Evolutionary conservation across 2,329 filamentous ascomycete genomes (phyloP), one percentile per base, ranked within the genome.

Genomic region (Fusarium dlaminii): DNA sequence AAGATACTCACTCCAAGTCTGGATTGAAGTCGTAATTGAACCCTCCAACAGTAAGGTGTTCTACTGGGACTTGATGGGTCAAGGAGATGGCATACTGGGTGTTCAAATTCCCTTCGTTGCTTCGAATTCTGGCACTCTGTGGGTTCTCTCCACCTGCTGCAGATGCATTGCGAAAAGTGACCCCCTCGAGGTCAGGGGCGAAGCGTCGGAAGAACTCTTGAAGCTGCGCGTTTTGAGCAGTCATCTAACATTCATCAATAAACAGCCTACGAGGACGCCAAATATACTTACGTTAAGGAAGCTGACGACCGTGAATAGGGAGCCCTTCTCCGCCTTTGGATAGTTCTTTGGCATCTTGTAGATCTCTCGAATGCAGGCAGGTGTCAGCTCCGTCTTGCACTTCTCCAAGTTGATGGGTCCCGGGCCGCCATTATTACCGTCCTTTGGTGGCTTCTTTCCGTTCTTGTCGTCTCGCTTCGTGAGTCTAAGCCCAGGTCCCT

Each of bases 241-340:
- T 86, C 81, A 90, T 84, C 66, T 86, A 32, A 7, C 20, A 34
- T 15, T 20, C 40, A 48, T 78, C 17, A 79, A 68, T 54, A 12
- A 34, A 27, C 8, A 32, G 5, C 15, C 14, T 20, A 15, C 11
- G 20, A 10, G 7, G 9, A 49, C 6, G 7, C 22, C 11, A 37
- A 34, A 15, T 24, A 3, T 3, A 70, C 78, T 72, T 74, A 83
- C 84, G 42, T 82, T 79, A 1, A 82, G 74, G 68, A 87, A 88
- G 9, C 85, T 86, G 27, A 75, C 75, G 24, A 94, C 90, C n/a
- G 91, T 92, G 57, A 91, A 89, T 66, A 87, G 88, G 64, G 92
- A 91, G 1, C 83, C 92, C 30, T 86, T 89, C 76, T 85, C 89
- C 17, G 90, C 88, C 29, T 81, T 90, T 13, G 88, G 83, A 14